Percentiles rank a stretch among this genome's conserved stretches.
These are phyloP conservation scores for Microthlaspi erraticum DNA, from an alignment of 345 rosid species.

Conservation along the genomic window DNA sequence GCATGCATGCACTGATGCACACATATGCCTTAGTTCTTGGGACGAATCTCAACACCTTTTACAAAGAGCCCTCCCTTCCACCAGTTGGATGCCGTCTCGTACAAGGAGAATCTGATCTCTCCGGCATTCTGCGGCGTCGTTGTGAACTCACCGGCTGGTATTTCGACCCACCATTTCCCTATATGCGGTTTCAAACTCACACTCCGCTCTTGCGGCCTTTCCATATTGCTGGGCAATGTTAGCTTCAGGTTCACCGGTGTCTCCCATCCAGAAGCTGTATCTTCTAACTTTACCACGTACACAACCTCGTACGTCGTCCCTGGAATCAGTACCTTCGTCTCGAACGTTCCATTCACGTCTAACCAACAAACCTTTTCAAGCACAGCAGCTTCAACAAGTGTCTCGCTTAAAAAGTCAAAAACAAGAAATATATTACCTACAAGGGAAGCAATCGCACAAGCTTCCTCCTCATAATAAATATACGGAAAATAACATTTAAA, in stretches of 20 bases:
- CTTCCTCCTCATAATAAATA: no score
- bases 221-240: conserved; percentile 38
- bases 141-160: conserved; percentile 50
- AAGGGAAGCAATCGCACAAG: no score
- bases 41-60: conserved; percentile 54
- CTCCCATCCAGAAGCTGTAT: background rate
- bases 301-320: conserved; percentile 47
- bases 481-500: no score
- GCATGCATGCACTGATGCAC: background rate
- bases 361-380: conserved; percentile 59
- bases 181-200: conserved; percentile 43
- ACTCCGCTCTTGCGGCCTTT: conserved; percentile 38
- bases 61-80: conserved; percentile 58
- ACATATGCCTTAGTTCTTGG: conserved; percentile 32
- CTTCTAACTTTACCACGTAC: conserved; percentile 47
- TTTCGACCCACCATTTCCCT: conserved; percentile 52
- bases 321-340: conserved; percentile 50
- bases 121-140: conserved; percentile 40
- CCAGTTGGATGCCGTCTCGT: conserved; percentile 37
- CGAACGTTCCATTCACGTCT: conserved; percentile 47
- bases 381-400: conserved; percentile 48
- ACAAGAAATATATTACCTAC: no score
- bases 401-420: background rate
- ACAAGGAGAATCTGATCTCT: conserved; percentile 49
- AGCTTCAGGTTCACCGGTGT: conserved; percentile 31